A percentile compares a stretch with the other conserved stretches of the same genome.
Conservation (phyloP, 1,284 basidiomycete species). For the Peniophora sp. region DNA sequence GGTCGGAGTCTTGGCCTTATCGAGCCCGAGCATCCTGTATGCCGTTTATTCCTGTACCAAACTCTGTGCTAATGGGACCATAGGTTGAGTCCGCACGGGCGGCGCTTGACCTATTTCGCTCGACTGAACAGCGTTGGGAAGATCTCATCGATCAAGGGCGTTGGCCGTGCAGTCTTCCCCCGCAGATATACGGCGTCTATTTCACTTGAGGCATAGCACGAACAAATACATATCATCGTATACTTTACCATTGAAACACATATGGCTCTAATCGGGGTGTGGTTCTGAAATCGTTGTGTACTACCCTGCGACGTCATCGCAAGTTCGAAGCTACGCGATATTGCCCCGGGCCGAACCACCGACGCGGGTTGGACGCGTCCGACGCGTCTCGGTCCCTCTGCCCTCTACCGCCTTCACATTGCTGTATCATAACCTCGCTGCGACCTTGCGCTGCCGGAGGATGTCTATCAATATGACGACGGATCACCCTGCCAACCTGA, state of each 20-base stretch:
- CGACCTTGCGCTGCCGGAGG: neutral
- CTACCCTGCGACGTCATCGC: no score
- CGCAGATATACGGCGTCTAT: constrained; percentile 20
- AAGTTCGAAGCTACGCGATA: no score
- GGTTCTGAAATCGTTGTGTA: no score
- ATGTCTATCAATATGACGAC: constrained; percentile 16
- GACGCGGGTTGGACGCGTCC: no score
- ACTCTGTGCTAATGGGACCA: neutral
- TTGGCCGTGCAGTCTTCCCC: constrained; percentile 46
- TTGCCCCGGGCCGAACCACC: no score
- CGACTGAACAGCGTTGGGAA: constrained; percentile 43
- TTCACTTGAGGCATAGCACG: constrained; percentile 18
- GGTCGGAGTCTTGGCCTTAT: constrained; percentile 36
- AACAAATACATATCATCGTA: no score
- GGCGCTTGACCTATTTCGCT: constrained; percentile 48
- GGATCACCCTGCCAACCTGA: constrained; percentile 12
- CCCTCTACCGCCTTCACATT: no score
- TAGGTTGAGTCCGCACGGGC: constrained; percentile 48
- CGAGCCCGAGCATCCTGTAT: constrained; percentile 35
- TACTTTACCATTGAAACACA: no score
- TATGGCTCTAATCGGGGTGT: no score
- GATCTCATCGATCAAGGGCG: constrained; percentile 33
- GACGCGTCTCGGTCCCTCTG: no score
- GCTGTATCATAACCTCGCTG: neutral
- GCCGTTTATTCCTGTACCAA: neutral